Evolutionary conservation across 306 rosid species (phyloP), one percentile per base, ranked within the genome.

Genomic region (Echinosophora koreensis): DNA sequence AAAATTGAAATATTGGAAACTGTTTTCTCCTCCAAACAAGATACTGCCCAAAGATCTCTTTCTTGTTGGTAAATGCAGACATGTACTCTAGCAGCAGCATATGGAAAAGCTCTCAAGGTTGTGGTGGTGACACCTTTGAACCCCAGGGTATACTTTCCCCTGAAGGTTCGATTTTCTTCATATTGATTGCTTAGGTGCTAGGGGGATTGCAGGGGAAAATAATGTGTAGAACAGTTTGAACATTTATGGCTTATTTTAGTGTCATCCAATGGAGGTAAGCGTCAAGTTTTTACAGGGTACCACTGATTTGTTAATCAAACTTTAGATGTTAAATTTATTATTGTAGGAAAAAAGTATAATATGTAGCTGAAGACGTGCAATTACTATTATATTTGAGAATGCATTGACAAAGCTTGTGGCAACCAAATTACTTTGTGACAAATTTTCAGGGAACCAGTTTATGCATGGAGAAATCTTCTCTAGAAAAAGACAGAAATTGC

Each of bases 401-500:
- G 38, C 61, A 3, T 42, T 76, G 41, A 62, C 55, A 71, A 4
- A 13, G 37, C 42, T 15, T 75, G 38, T 56, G 64, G 71, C 39
- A 69, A 58, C 62, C 66, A 65, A 38, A 67, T 69, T 69, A 51
- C 58, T 77, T 61, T 75, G 39, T 70, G 64, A 14, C 54, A 71
- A 83, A 66, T 76, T 39, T 71, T 88, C 82, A 87, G 97, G 84
- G 64, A 76, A 66, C 73, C 79, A 65, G 75, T 37, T 35, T 69
- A 16, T 22, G 56, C 80, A 55, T 59, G 82, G 89, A 78, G 81
- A 85, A 3, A 42, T 84, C 61, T 94, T 94, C 69, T 32, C 66
- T 60, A 85, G 78, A 76, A 94, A 92, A 88, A 86, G 98, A 82
- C 85, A 80, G 78, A 94, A 88, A 77, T 71, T 94, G 83, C 83